Conservation (phyloP, 169 alveolate species). For the Plasmodium berghei region DNA sequence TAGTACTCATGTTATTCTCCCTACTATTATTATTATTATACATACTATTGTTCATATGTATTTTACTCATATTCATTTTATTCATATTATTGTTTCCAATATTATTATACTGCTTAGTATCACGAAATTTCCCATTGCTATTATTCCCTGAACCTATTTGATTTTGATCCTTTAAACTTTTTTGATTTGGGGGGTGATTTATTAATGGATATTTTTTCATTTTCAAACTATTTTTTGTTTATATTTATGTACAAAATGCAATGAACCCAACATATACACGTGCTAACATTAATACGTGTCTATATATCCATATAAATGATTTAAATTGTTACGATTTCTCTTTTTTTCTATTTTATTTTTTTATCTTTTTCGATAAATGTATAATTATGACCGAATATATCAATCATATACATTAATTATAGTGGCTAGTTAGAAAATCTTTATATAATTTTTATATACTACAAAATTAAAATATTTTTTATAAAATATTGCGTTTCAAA, state of each 20-base stretch:
- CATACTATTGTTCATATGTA: background rate
- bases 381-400: too few relatives aligned
- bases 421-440: too few relatives aligned
- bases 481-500: too few relatives aligned
- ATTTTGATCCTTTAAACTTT: conserved; percentile 26
- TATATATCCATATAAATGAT: background rate
- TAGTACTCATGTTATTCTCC: background rate
- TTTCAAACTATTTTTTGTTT: background rate
- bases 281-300: background rate
- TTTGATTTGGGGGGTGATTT: conserved; percentile 35
- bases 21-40: background rate
- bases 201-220: conserved; percentile 20
- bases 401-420: too few relatives aligned
- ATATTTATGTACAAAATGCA: too few relatives aligned
- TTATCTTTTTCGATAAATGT: too few relatives aligned
- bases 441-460: too few relatives aligned
- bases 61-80: conserved; percentile 1
- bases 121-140: conserved; percentile 14
- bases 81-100: conserved; percentile 9
- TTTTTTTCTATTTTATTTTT: too few relatives aligned
- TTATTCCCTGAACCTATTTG: conserved; percentile 29
- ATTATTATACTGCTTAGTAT: conserved; percentile 15
- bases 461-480: too few relatives aligned
- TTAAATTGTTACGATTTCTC: too few relatives aligned
- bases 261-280: background rate